A percentile compares a stretch with the other conserved stretches of the same genome.
Conservation (phyloP, 345 rosid genomes). For the Ceriops zippeliana region DNA sequence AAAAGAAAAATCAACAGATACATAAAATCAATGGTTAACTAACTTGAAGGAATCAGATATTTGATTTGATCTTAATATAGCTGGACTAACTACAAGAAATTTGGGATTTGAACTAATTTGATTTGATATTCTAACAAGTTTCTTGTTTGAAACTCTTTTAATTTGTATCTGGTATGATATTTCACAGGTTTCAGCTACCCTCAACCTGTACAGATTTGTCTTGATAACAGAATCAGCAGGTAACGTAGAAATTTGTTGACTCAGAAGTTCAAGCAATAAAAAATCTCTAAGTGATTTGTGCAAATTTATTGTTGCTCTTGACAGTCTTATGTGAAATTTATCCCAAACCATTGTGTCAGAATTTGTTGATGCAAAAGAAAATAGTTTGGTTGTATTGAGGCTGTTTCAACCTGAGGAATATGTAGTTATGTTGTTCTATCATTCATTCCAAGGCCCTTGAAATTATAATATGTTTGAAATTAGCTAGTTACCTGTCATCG, state of each 20-base stretch:
- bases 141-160: neutral
- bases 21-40: too few relatives aligned
- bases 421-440: neutral
- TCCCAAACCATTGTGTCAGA: too few relatives aligned
- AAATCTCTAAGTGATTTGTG: neutral
- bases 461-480: neutral
- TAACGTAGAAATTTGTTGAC: constrained; percentile 16
- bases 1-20: too few relatives aligned
- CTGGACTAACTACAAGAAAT: too few relatives aligned
- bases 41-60: too few relatives aligned
- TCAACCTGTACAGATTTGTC: constrained; percentile 75
- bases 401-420: neutral
- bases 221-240: constrained; percentile 63
- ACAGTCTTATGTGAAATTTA: too few relatives aligned
- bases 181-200: constrained; percentile 74
- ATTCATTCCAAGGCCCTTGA: neutral
- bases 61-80: too few relatives aligned
- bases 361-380: too few relatives aligned
- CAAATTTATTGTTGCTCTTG: neutral
- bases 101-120: too few relatives aligned
- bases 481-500: neutral
- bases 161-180: neutral
- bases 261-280: neutral
- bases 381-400: neutral
- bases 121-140: too few relatives aligned